phyloP scores from a whole-genome alignment of 768 basidiomycete species.

The Boletus rex-veris region DNA sequence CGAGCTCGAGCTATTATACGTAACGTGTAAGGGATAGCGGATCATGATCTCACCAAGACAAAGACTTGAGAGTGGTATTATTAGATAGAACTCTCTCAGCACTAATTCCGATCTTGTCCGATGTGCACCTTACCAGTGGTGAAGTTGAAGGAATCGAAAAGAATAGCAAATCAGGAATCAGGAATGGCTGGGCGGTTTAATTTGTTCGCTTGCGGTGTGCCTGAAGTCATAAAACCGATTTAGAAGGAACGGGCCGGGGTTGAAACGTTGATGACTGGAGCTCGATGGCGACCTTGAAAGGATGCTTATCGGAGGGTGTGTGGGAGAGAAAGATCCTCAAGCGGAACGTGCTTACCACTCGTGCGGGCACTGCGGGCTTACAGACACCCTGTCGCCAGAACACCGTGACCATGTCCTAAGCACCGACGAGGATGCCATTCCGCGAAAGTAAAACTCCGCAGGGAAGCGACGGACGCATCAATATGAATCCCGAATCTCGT shows the following conservation, averaged over 20 bases:
- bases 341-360: neutral
- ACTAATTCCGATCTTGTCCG: no score
- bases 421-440: conserved; percentile 1
- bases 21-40: neutral
- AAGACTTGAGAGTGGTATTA: neutral
- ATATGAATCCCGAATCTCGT: neutral
- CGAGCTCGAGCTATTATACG: neutral
- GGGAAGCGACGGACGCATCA: conserved; percentile 3
- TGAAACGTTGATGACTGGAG: no score
- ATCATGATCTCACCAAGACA: conserved; percentile 10
- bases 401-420: no score
- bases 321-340: neutral
- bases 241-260: neutral
- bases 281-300: neutral
- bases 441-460: conserved; percentile 12
- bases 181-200: neutral
- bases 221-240: neutral
- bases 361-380: neutral
- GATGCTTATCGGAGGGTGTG: neutral
- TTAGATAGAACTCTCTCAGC: neutral
- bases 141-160: no score
- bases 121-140: no score
- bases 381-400: no score
- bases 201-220: conserved; percentile 2
- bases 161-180: no score